These are phyloP conservation scores for Solanum pinnatisectum DNA, from an alignment of 257 asterid species.

Conservation along the genomic window DNA sequence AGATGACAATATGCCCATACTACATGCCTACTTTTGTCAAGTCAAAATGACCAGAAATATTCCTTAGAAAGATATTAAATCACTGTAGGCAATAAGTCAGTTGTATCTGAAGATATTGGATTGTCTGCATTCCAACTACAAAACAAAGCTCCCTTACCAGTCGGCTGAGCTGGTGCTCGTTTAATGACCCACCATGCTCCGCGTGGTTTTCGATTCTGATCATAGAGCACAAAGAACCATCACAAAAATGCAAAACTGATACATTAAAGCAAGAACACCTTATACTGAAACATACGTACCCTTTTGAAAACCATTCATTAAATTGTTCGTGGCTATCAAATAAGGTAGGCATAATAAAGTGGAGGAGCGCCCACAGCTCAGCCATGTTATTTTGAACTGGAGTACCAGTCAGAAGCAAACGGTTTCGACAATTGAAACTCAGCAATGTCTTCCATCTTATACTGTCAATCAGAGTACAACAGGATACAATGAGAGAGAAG, in stretches of 20 bases:
- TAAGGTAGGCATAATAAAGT: slow-evolving; percentile 96
- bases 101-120: neutral
- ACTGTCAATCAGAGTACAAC: slow-evolving; percentile 47
- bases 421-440: slow-evolving; percentile 95
- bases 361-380: slow-evolving; percentile 94
- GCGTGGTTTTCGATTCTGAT: slow-evolving; percentile 98
- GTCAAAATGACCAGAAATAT: neutral
- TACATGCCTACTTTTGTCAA: neutral
- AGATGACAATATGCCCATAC: neutral
- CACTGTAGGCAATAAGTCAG: neutral
- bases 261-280: neutral
- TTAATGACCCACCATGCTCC: slow-evolving; percentile 97
- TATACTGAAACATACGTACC: slow-evolving; percentile 37
- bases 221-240: slow-evolving; percentile 13
- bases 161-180: slow-evolving; percentile 95
- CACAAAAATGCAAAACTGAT: slow-evolving; percentile 7
- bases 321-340: slow-evolving; percentile 98
- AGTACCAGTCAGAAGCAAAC: slow-evolving; percentile 97
- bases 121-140: neutral
- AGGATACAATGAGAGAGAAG: slow-evolving; percentile 5
- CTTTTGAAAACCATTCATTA: slow-evolving; percentile 98
- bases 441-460: slow-evolving; percentile 98
- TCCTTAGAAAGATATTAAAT: neutral
- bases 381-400: slow-evolving; percentile 99
- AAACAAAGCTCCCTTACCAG: slow-evolving; percentile 54